These are phyloP conservation scores for Neonectria hederae DNA, from an alignment of 2,329 filamentous ascomycete species.

Conservation along the genomic window DNA sequence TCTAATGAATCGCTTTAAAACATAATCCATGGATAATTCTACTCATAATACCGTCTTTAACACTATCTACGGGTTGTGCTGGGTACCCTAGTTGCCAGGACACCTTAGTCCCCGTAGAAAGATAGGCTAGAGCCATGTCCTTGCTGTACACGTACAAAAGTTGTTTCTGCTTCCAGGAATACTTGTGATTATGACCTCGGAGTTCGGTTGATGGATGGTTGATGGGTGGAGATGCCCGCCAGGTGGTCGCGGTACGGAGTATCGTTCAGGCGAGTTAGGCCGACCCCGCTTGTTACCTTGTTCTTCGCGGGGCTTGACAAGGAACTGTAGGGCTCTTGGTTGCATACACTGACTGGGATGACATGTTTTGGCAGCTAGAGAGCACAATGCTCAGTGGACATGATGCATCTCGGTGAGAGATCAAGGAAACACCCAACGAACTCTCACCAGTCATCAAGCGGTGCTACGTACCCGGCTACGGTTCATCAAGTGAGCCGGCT, in stretches of 20 bases:
- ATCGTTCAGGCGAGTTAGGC: background rate
- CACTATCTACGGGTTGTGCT: no score
- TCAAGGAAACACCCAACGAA: background rate
- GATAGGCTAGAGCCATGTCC: no score
- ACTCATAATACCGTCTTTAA: no score
- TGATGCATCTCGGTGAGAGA: background rate
- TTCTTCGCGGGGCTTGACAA: background rate
- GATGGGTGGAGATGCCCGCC: no score
- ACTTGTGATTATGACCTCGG: background rate
- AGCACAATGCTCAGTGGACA: background rate
- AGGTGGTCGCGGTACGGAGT: background rate
- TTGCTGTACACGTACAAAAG: no score
- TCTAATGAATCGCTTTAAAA: no score
- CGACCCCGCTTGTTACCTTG: background rate
- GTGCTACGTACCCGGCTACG: background rate
- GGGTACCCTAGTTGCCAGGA: no score
- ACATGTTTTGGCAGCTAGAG: background rate
- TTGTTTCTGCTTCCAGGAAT: background rate
- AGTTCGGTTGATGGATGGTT: no score
- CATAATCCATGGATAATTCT: no score
- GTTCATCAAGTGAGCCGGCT: background rate
- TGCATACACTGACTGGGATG: background rate
- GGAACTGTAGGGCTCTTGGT: background rate
- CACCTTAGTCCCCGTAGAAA: no score
- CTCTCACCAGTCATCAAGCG: no score